A percentile compares a stretch with the other conserved stretches of the same genome.
phyloP scores from a whole-genome alignment of 2,329 filamentous ascomycete species.

The Verticillium isaacii region DNA sequence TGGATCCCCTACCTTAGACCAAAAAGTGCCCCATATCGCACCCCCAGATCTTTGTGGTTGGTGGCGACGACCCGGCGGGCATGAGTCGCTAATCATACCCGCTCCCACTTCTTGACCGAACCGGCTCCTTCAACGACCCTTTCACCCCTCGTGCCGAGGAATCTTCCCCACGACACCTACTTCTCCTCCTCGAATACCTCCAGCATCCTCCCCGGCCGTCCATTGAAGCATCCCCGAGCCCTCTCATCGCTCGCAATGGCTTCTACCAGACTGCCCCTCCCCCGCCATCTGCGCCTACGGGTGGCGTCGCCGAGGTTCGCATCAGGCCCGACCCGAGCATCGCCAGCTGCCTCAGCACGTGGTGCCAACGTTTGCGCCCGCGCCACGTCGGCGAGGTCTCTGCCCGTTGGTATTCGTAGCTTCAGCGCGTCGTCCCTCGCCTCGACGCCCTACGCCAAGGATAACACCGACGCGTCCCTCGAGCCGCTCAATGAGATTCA shows the following conservation, averaged over 20 bases:
- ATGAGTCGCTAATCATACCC: not conserved
- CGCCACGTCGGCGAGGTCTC: not conserved
- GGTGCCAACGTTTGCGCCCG: slow-evolving; percentile 9
- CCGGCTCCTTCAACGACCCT: not conserved
- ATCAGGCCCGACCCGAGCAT: slow-evolving; percentile 4
- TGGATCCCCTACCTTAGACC: not conserved
- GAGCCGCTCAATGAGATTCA: slow-evolving; percentile 34
- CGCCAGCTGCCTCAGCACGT: slow-evolving; percentile 6
- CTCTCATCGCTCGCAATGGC: slow-evolving; percentile 7
- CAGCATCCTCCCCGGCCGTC: not conserved
- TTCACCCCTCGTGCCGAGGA: not conserved
- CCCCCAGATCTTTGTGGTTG: not conserved
- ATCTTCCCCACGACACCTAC: not conserved
- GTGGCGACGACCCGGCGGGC: not conserved
- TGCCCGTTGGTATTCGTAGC: not conserved
- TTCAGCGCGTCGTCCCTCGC: not conserved
- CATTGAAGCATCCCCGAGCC: not conserved
- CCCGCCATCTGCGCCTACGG: slow-evolving; percentile 13
- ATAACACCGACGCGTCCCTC: slow-evolving; percentile 10
- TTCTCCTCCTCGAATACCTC: not conserved
- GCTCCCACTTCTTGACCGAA: not conserved
- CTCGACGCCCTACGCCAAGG: not conserved
- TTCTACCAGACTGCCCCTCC: slow-evolving; percentile 11
- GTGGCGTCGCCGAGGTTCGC: slow-evolving; percentile 8
- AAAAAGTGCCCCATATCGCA: not conserved